Evolutionary conservation across 345 rosid species (phyloP), one percentile per base, ranked within the genome.

Genomic region (Pugionium cornutum): DNA sequence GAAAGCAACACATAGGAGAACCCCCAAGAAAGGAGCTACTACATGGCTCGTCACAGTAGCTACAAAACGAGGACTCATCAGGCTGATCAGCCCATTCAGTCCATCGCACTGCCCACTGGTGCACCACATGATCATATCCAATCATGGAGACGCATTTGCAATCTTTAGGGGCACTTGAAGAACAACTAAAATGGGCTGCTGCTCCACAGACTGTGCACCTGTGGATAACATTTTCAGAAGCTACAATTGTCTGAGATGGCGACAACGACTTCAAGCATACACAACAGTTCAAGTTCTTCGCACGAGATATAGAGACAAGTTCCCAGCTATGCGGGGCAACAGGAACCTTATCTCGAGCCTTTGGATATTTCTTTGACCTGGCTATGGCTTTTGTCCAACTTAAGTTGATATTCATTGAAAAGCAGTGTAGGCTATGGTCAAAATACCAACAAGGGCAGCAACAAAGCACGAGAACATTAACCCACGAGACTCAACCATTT

Each of bases 91-190:
- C 74, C n/a, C 77, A 78, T 83, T 92, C 97, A 8, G 96, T 85
- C 98, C 97, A 92, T 51, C 84, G 80, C 79, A 92, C 85, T 31
- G 97, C 83, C 98, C 98, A 92, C 61, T 92, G 98, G 75, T 92
- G 97, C 78, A 84, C 74, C 67, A 84, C 84, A 77, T 85, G 80
- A 45, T 92, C 96, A 66, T 54, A 83, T 47, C 89, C 94, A 72
- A 80, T 67, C 92, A 92, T 86, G 45, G 97, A 92, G 8, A 81
- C 86, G 53, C 94, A 86, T 51, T 89, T 92, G 70, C 98, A 92
- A 75, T 89, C 98, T 74, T 80, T 88, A 37, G 84, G 91, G 2
- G 89, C 94, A 53, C 25, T 77, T 0, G 79, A 73, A 42, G 94
- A 86, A 75, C 98, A 92, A 31, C 82, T 78, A 30, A 80, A 62